Evolutionary conservation across 2,329 filamentous ascomycete species (phyloP), one percentile per base, ranked within the genome.

Genomic region (Coniochaeta sp.): DNA sequence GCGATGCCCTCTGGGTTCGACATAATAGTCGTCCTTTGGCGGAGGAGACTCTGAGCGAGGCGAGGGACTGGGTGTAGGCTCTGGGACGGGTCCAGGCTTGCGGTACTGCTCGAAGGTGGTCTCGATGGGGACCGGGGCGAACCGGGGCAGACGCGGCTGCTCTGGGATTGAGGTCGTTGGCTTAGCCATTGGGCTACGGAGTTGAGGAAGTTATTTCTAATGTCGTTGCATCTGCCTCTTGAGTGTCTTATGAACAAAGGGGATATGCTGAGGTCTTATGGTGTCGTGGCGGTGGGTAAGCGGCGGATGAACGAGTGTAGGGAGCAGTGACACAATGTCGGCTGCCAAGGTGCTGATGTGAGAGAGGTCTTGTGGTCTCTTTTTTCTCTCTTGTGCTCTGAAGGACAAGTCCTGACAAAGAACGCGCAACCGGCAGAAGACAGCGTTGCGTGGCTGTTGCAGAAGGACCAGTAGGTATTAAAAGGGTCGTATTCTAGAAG

Each of bases 41-140:
- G 53, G 62, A 61, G 56, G 35, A 30, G 56, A 55, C 47, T 74
- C 71, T 2, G 75, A 74, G 51, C 74, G 75, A 38, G 77, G 77
- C 0, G 79, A 82, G 27, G 77, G 73, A 59, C 83, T 82, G 48
- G 82, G 77, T 30, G 77, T 79, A 32, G 78, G 78, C 51, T 78
- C 75, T 51, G 69, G 64, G 53, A 63, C 60, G 48, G 67, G 71
- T 42, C 63, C 58, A 16, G 45, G 22, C 61, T 74, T 73, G 60
- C 81, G 72, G 63, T 74, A 78, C 46, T 80, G 78, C 58, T 82
- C 81, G 59, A 80, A 82, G 1, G 79, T 85, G 8, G 86, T 90
- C 67, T 91, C 87, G 57, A 91, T 81, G 14, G 86, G 85, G 51
- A 87, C 77, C 30, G 86, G 85, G 38, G 72, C 76, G 69, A 89